These are phyloP conservation scores for Ophiocordyceps camponoti-saundersi DNA, from an alignment of 2,329 filamentous ascomycete genomes.

Conservation along the genomic window DNA sequence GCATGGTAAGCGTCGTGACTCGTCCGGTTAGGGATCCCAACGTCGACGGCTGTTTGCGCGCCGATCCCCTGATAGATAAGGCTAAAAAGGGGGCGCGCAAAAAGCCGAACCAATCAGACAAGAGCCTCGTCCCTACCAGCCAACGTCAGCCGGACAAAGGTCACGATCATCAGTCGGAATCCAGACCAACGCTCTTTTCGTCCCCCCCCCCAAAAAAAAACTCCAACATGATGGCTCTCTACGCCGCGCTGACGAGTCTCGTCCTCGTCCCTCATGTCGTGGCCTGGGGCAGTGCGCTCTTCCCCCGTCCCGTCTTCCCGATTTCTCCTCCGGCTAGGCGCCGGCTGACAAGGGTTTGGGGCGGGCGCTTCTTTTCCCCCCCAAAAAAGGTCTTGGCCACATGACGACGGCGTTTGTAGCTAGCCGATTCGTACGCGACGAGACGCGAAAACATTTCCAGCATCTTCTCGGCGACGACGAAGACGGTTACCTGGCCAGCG, in stretches of 20 bases:
- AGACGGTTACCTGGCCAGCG: conserved; percentile 40
- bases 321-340: not conserved
- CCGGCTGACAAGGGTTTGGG: not conserved
- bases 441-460: conserved; percentile 40
- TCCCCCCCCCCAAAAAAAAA: not conserved
- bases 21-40: no score
- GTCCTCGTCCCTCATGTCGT: not conserved
- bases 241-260: not conserved
- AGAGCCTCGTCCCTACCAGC: no score
- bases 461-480: conserved; percentile 35
- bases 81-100: no score
- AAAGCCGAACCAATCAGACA: not conserved
- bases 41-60: not conserved
- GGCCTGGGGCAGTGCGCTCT: conserved; percentile 24
- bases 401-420: conserved; percentile 49
- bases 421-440: conserved; percentile 37
- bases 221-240: not conserved
- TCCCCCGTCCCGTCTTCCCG: not conserved
- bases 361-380: no score
- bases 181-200: not conserved
- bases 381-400: conserved; percentile 42
- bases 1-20: not conserved
- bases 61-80: not conserved
- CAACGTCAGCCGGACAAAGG: no score
- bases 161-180: no score